phyloP scores from a whole-genome alignment of 1,139 yeast species.

The Suzukiozyma palmioleophila region DNA sequence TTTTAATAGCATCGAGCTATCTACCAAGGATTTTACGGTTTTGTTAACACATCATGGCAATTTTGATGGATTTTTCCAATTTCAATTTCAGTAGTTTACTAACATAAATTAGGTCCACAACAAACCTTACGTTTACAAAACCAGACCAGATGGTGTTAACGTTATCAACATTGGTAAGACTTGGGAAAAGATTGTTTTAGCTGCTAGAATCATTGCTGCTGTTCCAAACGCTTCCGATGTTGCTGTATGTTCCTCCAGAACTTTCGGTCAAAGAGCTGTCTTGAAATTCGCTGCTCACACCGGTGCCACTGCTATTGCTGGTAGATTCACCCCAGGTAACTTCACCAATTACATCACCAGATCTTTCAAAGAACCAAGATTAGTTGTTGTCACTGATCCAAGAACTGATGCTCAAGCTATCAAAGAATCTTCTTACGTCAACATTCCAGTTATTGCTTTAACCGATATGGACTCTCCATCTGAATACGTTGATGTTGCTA shows the following conservation, averaged over 20 bases:
- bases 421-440: slow-evolving; percentile 99
- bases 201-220: slow-evolving; percentile 99
- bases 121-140: slow-evolving; percentile 98
- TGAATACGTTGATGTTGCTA: slow-evolving; percentile 98
- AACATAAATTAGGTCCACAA: slow-evolving; percentile 78
- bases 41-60: too few species aligned
- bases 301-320: slow-evolving; percentile 99
- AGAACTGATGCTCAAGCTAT: slow-evolving; percentile 99
- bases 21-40: too few species aligned
- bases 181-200: slow-evolving; percentile 99
- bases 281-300: slow-evolving; percentile 99
- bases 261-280: slow-evolving; percentile 99
- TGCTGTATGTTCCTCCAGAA: slow-evolving; percentile 98
- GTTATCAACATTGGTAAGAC: slow-evolving; percentile 98
- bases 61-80: too few species aligned
- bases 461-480: slow-evolving; percentile 98
- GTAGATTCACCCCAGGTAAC: slow-evolving; percentile 99
- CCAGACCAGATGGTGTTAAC: slow-evolving; percentile 99
- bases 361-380: slow-evolving; percentile 99
- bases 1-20: too few species aligned
- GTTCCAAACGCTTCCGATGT: slow-evolving; percentile 98
- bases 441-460: slow-evolving; percentile 99
- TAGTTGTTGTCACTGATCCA: slow-evolving; percentile 98
- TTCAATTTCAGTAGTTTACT: slow-evolving; percentile 19
- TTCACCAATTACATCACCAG: slow-evolving; percentile 99